These are phyloP conservation scores for Cyberlindnera lachancei DNA, from an alignment of 805 yeast species.

Conservation along the genomic window DNA sequence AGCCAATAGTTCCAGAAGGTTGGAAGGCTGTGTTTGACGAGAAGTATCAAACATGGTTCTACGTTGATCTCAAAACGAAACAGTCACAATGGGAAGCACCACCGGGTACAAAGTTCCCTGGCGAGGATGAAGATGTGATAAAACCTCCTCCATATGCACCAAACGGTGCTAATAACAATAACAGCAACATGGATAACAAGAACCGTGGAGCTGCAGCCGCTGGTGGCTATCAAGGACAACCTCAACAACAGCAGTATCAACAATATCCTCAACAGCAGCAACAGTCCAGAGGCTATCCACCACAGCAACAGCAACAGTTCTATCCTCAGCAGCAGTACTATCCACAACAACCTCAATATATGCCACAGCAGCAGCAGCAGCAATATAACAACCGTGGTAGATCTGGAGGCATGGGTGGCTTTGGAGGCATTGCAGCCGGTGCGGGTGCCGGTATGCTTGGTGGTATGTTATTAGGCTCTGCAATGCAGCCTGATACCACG, in stretches of 20 bases:
- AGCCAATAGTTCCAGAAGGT: conserved; percentile 54
- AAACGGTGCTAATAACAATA: conserved; percentile 5
- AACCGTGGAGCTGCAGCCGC: not conserved
- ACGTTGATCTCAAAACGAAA: conserved; percentile 64
- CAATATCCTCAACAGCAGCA: conserved; percentile 11
- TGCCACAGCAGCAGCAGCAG: conserved; percentile 26
- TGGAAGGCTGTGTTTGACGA: conserved; percentile 74
- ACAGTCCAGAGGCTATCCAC: conserved; percentile 17
- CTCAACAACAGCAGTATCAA: not conserved
- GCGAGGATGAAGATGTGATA: conserved; percentile 19
- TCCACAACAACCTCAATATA: conserved; percentile 12
- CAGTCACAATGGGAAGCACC: conserved; percentile 93
- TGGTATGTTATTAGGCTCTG: conserved; percentile 23
- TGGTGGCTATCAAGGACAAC: not conserved
- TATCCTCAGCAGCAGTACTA: conserved; percentile 26
- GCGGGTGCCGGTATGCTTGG: conserved; percentile 26
- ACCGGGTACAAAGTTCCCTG: conserved; percentile 39
- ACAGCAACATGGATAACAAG: not conserved
- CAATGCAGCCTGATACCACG: conserved; percentile 19
- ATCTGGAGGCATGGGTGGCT: conserved; percentile 23
- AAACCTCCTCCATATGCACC: conserved; percentile 34
- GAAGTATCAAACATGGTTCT: conserved; percentile 67
- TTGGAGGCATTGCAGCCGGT: conserved; percentile 21
- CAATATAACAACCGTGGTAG: conserved; percentile 24
- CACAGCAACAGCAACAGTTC: conserved; percentile 22